Evolutionary conservation across 2,329 filamentous ascomycete species (phyloP), one percentile per base, ranked within the genome.

Genomic region (Fusarium sambucinum): DNA sequence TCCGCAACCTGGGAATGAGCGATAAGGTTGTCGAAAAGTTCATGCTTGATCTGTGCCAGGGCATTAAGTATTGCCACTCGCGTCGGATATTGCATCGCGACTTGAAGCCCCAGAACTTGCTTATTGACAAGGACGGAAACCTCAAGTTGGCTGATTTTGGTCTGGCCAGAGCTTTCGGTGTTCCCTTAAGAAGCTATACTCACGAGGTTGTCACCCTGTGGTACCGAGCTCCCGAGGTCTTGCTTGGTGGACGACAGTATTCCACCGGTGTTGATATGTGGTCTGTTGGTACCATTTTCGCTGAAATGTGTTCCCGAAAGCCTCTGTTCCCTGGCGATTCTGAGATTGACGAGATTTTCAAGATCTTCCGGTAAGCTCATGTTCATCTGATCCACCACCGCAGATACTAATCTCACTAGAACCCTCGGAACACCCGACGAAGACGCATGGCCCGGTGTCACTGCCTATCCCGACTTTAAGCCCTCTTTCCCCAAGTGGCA

Each of bases 231-330:
- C 94, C 94, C 0, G 94, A 97, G 79, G 96, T 97, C 79, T 85
- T 97, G 27, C 88, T 97, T 2, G 94, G 94, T 76, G 93, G 94
- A 57, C 89, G 94, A 48, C 93, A 97, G 78, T 97, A 97, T 81
- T 96, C 92, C 7, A 97, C 94, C 6, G 94, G 94, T 54, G 93
- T 97, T 33, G 94, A 97, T 76, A 97, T 97, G 92, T 97, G 94
- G 94, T 96, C 92, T 32, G 90, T 94, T 45, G 94, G 94, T 63
- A 96, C 93, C 78, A 97, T 97, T 79, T 97, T 97, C 77, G 94
- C 94, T 14, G 94, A 97, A 80, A 97, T 97, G 94, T 96, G 93
- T 80, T 97, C 94, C 2, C 88, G 92, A 75, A 97, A 96, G 81
- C 93, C 94, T 3, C 84, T 97, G 37, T 97, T 97, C 84, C 93